Conservation (phyloP, 2,329 filamentous ascomycete species). For the Apiospora sp. region DNA sequence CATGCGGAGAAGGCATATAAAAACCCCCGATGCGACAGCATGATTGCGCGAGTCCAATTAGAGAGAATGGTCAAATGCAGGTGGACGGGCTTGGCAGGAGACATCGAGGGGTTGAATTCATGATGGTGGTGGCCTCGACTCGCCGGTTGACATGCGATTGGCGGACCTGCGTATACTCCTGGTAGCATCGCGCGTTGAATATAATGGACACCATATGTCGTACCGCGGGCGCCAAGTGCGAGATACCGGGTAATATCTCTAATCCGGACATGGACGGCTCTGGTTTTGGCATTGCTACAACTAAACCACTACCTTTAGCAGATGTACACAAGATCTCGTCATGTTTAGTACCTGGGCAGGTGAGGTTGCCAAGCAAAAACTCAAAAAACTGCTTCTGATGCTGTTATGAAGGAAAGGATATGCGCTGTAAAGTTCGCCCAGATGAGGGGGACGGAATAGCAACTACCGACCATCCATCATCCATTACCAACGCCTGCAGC, state of each 20-base stretch:
- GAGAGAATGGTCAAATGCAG: neutral
- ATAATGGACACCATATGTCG: neutral
- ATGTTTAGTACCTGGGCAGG: neutral
- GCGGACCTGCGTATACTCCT: neutral
- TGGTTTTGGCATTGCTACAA: too few species aligned
- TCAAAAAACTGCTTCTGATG: neutral
- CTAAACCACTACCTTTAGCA: neutral
- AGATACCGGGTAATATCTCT: neutral
- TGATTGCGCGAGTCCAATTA: neutral
- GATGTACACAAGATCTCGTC: neutral
- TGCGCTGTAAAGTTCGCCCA: neutral
- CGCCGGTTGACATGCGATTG: neutral
- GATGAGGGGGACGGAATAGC: neutral
- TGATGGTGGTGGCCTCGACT: neutral
- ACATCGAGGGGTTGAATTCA: conserved; percentile 8
- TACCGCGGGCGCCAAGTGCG: neutral
- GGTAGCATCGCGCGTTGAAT: neutral
- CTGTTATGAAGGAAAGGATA: neutral
- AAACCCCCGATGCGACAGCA: neutral
- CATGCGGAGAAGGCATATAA: neutral
- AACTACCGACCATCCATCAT: conserved; percentile 12
- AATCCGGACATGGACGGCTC: neutral
- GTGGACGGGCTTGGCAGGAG: conserved; percentile 6
- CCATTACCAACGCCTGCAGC: neutral
- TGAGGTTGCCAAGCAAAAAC: neutral